Evolutionary conservation across 306 rosid species (phyloP).

Genomic region (Dicorynia guianensis): DNA sequence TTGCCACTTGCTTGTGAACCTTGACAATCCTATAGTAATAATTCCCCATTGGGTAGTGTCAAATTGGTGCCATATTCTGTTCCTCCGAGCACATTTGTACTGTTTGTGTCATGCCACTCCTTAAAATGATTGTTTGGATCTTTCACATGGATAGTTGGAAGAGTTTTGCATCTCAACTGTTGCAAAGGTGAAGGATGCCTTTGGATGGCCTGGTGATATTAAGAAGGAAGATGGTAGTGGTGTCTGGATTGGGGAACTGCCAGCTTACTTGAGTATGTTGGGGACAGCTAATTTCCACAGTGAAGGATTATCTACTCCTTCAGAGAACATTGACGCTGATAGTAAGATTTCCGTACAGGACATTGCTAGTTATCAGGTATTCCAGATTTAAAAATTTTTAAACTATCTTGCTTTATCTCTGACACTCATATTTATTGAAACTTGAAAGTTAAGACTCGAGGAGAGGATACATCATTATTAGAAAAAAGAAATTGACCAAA

Average conservation of each 20-base stretch:
- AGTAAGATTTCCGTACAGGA: slow-evolving; percentile 66
- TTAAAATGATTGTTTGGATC: slow-evolving; percentile 38
- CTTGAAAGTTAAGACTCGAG: slow-evolving; percentile 15
- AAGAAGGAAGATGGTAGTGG: slow-evolving; percentile 64
- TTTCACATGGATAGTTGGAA: slow-evolving; percentile 65
- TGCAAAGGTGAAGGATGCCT: slow-evolving; percentile 65
- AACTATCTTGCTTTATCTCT: slow-evolving; percentile 10
- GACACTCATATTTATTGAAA: slow-evolving; percentile 6
- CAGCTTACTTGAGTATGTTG: slow-evolving; percentile 61
- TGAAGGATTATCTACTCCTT: slow-evolving; percentile 52
- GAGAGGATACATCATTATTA: not conserved
- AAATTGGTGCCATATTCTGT: slow-evolving; percentile 24
- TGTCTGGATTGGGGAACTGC: slow-evolving; percentile 81
- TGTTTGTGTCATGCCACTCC: slow-evolving; percentile 21
- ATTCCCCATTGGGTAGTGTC: not conserved
- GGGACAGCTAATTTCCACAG: slow-evolving; percentile 41
- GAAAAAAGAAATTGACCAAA: no score
- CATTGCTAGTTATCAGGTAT: slow-evolving; percentile 94
- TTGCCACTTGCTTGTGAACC: not conserved
- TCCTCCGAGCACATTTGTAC: slow-evolving; percentile 14
- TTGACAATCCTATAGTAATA: not conserved
- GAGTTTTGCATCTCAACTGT: slow-evolving; percentile 64
- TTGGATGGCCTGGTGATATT: slow-evolving; percentile 76
- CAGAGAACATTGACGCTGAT: slow-evolving; percentile 55
- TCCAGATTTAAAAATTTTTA: slow-evolving; percentile 10